phyloP scores from a whole-genome alignment of 1,139 yeast genomes.

The Lodderomyces jiufengensis region DNA sequence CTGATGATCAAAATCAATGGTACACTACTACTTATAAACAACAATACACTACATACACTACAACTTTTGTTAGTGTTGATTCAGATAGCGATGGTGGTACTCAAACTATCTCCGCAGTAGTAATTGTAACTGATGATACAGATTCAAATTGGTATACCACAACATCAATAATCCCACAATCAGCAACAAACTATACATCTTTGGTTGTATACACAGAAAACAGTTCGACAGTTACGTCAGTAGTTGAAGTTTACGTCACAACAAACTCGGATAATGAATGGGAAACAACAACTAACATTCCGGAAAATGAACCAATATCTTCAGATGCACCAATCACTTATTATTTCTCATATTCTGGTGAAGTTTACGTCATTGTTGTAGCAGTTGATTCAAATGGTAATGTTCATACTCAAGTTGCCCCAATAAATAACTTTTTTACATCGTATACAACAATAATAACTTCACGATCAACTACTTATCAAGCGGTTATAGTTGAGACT shows the following conservation, averaged over 20 bases:
- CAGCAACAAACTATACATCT: not conserved
- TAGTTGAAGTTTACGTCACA: not conserved
- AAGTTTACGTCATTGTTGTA: too few species aligned
- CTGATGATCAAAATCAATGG: conserved; percentile 1
- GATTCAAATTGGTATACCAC: not conserved
- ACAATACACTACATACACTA: conserved; percentile 2
- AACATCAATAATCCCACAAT: conserved; percentile 1
- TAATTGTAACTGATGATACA: not conserved
- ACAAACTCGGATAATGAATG: not conserved
- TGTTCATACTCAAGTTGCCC: not conserved
- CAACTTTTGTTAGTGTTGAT: not conserved
- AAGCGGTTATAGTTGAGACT: not conserved
- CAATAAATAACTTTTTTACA: not conserved
- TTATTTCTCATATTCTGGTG: too few species aligned
- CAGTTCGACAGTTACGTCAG: not conserved
- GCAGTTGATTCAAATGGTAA: too few species aligned
- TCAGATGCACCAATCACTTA: not conserved
- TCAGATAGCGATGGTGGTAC: not conserved
- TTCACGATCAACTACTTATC: too few species aligned
- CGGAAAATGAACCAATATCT: not conserved
- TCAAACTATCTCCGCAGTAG: not conserved
- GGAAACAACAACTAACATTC: not conserved
- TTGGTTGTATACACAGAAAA: not conserved
- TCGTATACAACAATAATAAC: not conserved
- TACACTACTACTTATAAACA: not conserved